Conservation (phyloP, 768 basidiomycete species). For the Epithele typhae region DNA sequence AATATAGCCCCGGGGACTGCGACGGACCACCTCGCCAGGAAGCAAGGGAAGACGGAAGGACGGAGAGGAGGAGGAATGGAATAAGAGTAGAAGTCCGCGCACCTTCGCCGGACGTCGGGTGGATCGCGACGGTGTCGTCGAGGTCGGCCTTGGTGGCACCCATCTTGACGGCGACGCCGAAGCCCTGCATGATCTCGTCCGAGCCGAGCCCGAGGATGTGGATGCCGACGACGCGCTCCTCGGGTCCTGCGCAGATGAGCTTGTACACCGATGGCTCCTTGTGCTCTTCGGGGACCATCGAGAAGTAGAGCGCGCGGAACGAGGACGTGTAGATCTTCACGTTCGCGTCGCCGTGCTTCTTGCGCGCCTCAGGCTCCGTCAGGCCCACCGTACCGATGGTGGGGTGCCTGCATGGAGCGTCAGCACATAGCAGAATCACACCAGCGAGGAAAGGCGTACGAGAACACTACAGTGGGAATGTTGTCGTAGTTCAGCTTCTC, state of each 20-base stretch:
- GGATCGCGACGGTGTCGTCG: slow-evolving; percentile 88
- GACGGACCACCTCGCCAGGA: slow-evolving; percentile 18
- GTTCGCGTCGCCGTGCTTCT: slow-evolving; percentile 81
- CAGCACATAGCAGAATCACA: neutral
- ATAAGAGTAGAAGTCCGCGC: slow-evolving; percentile 20
- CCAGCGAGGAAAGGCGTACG: slow-evolving; percentile 50
- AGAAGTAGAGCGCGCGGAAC: slow-evolving; percentile 87
- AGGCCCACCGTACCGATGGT: slow-evolving; percentile 94
- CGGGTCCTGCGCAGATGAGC: slow-evolving; percentile 78
- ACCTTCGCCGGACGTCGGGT: slow-evolving; percentile 86
- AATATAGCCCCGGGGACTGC: no score
- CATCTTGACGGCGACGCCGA: slow-evolving; percentile 98
- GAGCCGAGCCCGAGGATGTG: slow-evolving; percentile 90
- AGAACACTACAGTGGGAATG: slow-evolving; percentile 95
- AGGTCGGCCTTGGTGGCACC: slow-evolving; percentile 78
- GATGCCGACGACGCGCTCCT: slow-evolving; percentile 94
- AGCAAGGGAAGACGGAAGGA: slow-evolving; percentile 1
- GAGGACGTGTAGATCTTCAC: slow-evolving; percentile 88
- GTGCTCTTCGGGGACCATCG: slow-evolving; percentile 84
- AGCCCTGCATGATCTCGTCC: slow-evolving; percentile 95
- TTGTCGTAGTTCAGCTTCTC: slow-evolving; percentile 87
- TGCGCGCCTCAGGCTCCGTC: slow-evolving; percentile 85
- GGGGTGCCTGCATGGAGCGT: slow-evolving; percentile 61
- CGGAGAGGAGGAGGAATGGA: no score
- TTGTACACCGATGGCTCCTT: slow-evolving; percentile 97